Evolutionary conservation across 1,284 basidiomycete genomes (phyloP).

Genomic region (Rhodotorula sp.): DNA sequence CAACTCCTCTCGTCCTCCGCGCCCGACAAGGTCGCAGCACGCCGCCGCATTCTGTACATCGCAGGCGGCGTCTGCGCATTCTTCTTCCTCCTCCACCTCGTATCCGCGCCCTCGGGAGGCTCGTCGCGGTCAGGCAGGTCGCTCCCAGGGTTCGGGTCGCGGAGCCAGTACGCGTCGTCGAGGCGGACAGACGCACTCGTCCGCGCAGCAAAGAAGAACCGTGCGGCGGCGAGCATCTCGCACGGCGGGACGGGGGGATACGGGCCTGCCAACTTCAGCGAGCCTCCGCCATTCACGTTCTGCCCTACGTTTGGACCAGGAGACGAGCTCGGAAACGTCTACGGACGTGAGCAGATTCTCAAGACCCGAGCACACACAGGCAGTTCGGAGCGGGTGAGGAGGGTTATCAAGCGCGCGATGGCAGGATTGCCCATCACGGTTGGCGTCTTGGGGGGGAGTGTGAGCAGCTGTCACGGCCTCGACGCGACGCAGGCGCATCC

Average conservation of each 20-base stretch:
- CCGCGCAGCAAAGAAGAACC: constrained; percentile 32
- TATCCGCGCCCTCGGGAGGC: constrained; percentile 11
- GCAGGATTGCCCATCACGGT: constrained; percentile 83
- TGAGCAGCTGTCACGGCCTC: constrained; percentile 88
- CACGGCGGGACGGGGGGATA: constrained; percentile 40
- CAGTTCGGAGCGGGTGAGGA: constrained; percentile 76
- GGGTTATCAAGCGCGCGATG: constrained; percentile 78
- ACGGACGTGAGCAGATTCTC: constrained; percentile 71
- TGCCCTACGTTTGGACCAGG: constrained; percentile 81
- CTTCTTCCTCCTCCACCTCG: constrained; percentile 36
- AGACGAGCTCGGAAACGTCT: constrained; percentile 72
- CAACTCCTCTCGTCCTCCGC: constrained; percentile 13
- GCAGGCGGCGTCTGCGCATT: constrained; percentile 16
- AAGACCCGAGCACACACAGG: constrained; percentile 77
- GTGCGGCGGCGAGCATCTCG: constrained; percentile 31
- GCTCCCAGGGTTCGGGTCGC: constrained; percentile 34
- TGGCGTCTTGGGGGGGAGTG: constrained; percentile 86
- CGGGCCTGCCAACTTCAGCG: constrained; percentile 48
- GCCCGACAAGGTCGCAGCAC: constrained; percentile 7
- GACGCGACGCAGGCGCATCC: constrained; percentile 56
- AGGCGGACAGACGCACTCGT: constrained; percentile 37
- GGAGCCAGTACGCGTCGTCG: constrained; percentile 21
- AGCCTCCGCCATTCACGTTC: constrained; percentile 74
- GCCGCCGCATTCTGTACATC: constrained; percentile 21
- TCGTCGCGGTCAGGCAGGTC: constrained; percentile 28